Base-by-base conservation (phyloP, 1,284 basidiomycete genomes). In the Heterobasidion parviporum region DNA sequence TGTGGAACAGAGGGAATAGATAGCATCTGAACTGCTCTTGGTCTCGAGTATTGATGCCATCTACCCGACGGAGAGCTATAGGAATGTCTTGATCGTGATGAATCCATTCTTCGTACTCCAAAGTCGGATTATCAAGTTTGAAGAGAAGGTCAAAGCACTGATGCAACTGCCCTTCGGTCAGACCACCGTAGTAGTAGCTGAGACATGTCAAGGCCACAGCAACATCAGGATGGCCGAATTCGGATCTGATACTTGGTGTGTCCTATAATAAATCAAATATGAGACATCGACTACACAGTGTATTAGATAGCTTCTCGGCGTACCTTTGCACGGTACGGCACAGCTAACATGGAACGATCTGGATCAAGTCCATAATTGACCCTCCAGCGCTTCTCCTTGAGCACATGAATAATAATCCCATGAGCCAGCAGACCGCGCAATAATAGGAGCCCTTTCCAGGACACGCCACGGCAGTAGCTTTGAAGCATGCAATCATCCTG, bases 181-280 rank as follows among this genome's bases (percentile, higher is more conserved):
- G 68, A 7, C 80, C 80, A 2, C 67, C 65, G 48, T 81, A 80
- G 50, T 82, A 81, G 55, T 82, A 82, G 0, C 71, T 73, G 12
- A 82, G 65, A 53, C 73, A 81, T 0, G 81, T 81, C 35, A 82
- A 66, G 12, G 68, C 57, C 53, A 81, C 65, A 1, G 72, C 68
- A 18, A 81, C 67, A 34, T 82, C 80, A 0, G 80, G 79, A 62
- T 82, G 80, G 1, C 78, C 79, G 57, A 82, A 82, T 45, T 82
- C 80, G 16, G 80, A 76, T 43, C 73, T 68, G 34, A 68, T 57
- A n/a, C 76, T 68, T 0, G 80, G 80, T 1, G 74, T 67, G 54
- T 82, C 80, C 61, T 60, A 9, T 16, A 4, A 2, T 9, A 10
- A 5, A 10, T 10, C 6, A 26, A 9, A 32, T 41, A 50, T 12